Evolutionary conservation across 2,329 filamentous ascomycete genomes (phyloP), one percentile per base, ranked within the genome.

Genomic region (Apiospora aurea): DNA sequence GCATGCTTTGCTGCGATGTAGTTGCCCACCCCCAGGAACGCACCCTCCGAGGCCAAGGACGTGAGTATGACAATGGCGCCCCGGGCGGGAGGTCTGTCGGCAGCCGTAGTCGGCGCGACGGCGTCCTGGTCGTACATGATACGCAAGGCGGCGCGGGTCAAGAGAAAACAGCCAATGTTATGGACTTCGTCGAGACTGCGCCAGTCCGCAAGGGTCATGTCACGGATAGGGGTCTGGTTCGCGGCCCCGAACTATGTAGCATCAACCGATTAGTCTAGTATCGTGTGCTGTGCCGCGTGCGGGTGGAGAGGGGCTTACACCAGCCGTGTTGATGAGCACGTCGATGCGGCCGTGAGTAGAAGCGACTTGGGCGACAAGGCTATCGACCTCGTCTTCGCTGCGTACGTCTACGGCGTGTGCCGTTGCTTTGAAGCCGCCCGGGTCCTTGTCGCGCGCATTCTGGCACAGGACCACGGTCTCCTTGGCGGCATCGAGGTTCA

Each of bases 1-100:
- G 74, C 75, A 57, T 75, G 72, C 67, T 76, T 76, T 49, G 73
- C 75, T 38, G 73, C 66, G 21, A 69, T 69, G 41, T 75, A 76
- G 66, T 75, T 74, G 24, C 73, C 75, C 3, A 71, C 70, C 7
- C 71, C 74, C n/a, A 71, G 57, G 47, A 75, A 75, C 5, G 71
- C 69, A n/a, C 75, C 71, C 66, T 76, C 75, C 64, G 75, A 74
- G 26, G 72, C 73, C 21, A 76, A 46, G 13, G 75, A 75, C 6
- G 73, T 75, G 70, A 75, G 73, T 26, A 75, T 75, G 53, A 75
- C 74, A 41, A 75, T 76, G 46, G 70, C 46, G 26, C 75, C 75
- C 69, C 72, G 72, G 49, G 43, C 26, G 5, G 72, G 70, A 29
- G 69, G 66, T 53, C 71, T 46, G 43, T 49, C 69, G 61, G 64